phyloP scores from a whole-genome alignment of 495 filamentous ascomycete species.

The Neurospora discreta region DNA sequence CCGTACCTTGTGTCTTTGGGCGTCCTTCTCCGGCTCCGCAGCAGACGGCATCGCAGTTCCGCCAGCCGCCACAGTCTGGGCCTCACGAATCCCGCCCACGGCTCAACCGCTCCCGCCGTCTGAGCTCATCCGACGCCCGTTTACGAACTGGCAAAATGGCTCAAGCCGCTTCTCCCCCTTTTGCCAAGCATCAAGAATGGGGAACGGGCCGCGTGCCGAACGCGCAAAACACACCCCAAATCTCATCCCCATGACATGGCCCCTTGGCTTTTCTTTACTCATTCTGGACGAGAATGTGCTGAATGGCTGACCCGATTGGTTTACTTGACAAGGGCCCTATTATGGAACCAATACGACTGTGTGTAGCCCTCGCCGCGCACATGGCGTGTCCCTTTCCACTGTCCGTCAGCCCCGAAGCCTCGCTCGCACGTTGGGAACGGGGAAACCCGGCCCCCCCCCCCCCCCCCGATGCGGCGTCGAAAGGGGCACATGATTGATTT shows the following conservation, averaged over 20 bases:
- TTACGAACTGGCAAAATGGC: background rate
- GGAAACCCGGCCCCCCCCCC: background rate
- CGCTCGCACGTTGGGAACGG: background rate
- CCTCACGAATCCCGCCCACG: background rate
- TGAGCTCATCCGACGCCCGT: background rate
- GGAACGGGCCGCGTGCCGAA: constrained; percentile 6
- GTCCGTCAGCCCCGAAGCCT: background rate
- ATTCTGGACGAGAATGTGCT: background rate
- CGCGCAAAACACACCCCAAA: background rate
- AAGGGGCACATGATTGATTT: background rate
- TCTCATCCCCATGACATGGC: background rate
- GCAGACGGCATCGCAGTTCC: background rate
- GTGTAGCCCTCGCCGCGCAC: background rate
- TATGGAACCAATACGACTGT: background rate
- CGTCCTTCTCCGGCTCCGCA: background rate
- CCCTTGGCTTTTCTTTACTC: background rate
- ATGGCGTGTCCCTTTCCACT: background rate
- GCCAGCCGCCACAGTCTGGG: background rate
- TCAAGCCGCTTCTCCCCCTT: background rate
- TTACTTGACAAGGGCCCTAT: background rate
- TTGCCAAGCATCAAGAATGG: background rate
- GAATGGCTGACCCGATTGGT: background rate
- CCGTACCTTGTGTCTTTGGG: background rate
- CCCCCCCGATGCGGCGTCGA: background rate
- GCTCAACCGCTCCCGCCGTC: background rate